Conservation (phyloP, 2,329 filamentous ascomycete species). For the Colletotrichum noveboracense region DNA sequence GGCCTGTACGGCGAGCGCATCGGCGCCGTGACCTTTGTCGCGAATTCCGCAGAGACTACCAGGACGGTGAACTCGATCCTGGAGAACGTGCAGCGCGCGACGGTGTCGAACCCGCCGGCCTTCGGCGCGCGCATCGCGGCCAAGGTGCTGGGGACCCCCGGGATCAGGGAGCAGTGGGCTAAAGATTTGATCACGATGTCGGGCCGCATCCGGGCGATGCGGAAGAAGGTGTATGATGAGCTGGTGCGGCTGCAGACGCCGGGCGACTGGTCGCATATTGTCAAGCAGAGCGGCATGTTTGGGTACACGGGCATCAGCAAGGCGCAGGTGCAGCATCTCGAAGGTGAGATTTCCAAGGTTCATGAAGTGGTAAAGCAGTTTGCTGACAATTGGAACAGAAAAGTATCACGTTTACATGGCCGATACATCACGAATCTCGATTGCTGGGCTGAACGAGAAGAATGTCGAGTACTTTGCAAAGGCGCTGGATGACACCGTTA, state of each 20-base stretch:
- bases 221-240: slow-evolving; percentile 35
- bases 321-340: slow-evolving; percentile 44
- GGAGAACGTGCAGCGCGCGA: slow-evolving; percentile 35
- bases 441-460: slow-evolving; percentile 41
- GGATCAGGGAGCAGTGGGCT: slow-evolving; percentile 35
- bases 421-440: slow-evolving; percentile 40
- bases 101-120: slow-evolving; percentile 39
- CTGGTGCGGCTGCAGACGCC: slow-evolving; percentile 35
- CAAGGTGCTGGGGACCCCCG: slow-evolving; percentile 32
- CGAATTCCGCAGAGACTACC: slow-evolving; percentile 17
- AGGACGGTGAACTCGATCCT: slow-evolving; percentile 31
- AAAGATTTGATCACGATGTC: slow-evolving; percentile 41
- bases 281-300: slow-evolving; percentile 45
- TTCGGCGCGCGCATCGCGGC: slow-evolving; percentile 40
- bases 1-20: slow-evolving; percentile 45
- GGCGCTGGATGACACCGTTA: slow-evolving; percentile 18
- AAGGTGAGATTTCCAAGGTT: slow-evolving; percentile 26
- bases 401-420: slow-evolving; percentile 44
- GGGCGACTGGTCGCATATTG: slow-evolving; percentile 40
- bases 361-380: not conserved
- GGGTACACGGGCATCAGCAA: slow-evolving; percentile 53
- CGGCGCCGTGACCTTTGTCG: slow-evolving; percentile 33
- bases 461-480: slow-evolving; percentile 37
- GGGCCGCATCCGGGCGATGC: slow-evolving; percentile 38
- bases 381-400: slow-evolving; percentile 20